These are phyloP conservation scores for Oxyria digyna DNA, from an alignment of 148 eudicot genomes.

Conservation along the genomic window DNA sequence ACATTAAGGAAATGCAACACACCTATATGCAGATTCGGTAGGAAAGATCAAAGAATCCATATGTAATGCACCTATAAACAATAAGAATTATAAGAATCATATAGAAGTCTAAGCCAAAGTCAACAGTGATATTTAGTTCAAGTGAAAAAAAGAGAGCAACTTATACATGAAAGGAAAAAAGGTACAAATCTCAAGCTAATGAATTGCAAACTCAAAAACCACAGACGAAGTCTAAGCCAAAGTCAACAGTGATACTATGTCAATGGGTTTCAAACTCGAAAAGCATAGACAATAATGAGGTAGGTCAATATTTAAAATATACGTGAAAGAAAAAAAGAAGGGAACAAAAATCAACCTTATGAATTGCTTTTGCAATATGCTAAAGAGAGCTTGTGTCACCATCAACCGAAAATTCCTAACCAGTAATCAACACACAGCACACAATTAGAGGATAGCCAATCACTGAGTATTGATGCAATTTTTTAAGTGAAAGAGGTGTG, in stretches of 20 bases:
- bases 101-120: not conserved
- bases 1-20: not conserved
- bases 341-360: constrained; percentile 65
- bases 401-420: constrained; percentile 73
- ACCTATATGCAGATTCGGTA: too few species aligned
- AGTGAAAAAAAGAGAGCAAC: too few species aligned
- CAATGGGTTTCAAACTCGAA: not conserved
- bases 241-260: not conserved
- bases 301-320: not conserved
- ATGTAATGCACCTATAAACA: not conserved
- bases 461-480: not conserved
- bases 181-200: too few species aligned
- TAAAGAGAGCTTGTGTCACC: constrained; percentile 82
- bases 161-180: too few species aligned
- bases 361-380: too few species aligned
- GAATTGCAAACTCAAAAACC: too few species aligned
- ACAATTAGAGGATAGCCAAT: constrained; percentile 2
- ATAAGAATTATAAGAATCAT: not conserved
- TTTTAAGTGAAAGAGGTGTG: not conserved
- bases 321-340: not conserved
- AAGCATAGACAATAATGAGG: not conserved
- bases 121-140: not conserved
- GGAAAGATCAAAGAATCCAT: not conserved
- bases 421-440: constrained; percentile 11
- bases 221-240: too few species aligned